A percentile compares a stretch with the other conserved stretches of the same genome.
phyloP scores from a whole-genome alignment of 768 basidiomycete species.

The Mycena vitilis region DNA sequence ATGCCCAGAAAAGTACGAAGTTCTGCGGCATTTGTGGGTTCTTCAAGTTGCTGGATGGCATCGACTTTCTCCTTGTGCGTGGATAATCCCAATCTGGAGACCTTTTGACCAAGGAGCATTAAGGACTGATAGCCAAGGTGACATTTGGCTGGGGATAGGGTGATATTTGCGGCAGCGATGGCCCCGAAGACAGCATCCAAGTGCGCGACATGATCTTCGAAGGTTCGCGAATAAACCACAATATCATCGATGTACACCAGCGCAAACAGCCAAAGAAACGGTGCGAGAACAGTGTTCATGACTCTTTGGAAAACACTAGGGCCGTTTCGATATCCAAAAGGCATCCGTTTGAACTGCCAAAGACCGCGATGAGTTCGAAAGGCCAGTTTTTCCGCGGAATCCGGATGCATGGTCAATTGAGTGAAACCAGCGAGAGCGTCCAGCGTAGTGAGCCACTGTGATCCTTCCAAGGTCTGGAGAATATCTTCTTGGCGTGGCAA shows the following conservation, averaged over 20 bases:
- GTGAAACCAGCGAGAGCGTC: slow-evolving; percentile 54
- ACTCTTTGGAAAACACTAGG: slow-evolving; percentile 54
- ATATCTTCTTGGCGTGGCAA: slow-evolving; percentile 41
- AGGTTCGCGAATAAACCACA: slow-evolving; percentile 44
- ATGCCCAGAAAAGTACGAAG: slow-evolving; percentile 48
- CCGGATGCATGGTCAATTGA: slow-evolving; percentile 45
- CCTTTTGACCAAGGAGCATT: slow-evolving; percentile 52
- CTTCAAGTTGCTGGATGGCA: slow-evolving; percentile 44
- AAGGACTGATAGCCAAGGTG: slow-evolving; percentile 47
- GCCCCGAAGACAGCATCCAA: slow-evolving; percentile 44
- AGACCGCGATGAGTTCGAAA: slow-evolving; percentile 54
- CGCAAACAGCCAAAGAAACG: slow-evolving; percentile 51
- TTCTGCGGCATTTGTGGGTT: slow-evolving; percentile 41
- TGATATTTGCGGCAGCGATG: slow-evolving; percentile 43
- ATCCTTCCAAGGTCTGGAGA: slow-evolving; percentile 44
- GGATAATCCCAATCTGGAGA: slow-evolving; percentile 49
- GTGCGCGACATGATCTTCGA: slow-evolving; percentile 46
- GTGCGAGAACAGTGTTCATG: slow-evolving; percentile 51
- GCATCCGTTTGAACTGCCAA: slow-evolving; percentile 55
- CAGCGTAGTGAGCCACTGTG: slow-evolving; percentile 46
- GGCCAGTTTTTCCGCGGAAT: slow-evolving; percentile 46
- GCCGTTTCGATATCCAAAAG: slow-evolving; percentile 50
- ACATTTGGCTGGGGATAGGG: slow-evolving; percentile 49
- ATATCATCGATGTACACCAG: slow-evolving; percentile 58
- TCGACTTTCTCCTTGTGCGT: slow-evolving; percentile 48